phyloP scores from a whole-genome alignment of 176 grass and related monocot genomes.

The Eleusine coracana region DNA sequence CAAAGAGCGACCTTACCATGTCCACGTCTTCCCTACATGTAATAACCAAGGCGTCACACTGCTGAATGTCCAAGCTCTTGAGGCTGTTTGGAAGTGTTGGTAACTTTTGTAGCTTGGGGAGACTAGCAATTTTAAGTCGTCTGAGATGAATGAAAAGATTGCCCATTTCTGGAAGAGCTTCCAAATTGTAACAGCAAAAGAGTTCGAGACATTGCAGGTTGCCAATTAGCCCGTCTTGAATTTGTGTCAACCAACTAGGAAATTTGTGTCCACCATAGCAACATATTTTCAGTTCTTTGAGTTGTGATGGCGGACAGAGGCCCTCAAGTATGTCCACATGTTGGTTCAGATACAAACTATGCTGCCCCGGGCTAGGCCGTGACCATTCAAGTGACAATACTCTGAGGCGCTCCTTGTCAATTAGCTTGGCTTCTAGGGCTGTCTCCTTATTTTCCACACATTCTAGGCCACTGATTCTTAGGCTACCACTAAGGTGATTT shows the following conservation, averaged over 20 bases:
- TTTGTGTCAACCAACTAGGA: conserved; percentile 18
- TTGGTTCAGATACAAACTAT: background rate
- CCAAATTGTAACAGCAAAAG: background rate
- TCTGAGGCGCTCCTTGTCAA: background rate
- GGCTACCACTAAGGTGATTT: background rate
- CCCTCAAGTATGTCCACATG: conserved; percentile 3
- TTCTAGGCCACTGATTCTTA: conserved; percentile 19
- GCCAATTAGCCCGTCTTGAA: background rate
- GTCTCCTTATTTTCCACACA: background rate
- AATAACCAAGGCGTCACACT: background rate
- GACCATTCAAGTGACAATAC: conserved; percentile 10
- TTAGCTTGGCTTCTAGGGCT: conserved; percentile 12
- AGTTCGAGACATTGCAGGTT: conserved; percentile 16
- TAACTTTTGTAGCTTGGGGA: background rate
- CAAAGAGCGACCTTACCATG: conserved; percentile 4
- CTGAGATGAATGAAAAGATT: background rate
- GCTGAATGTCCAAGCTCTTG: background rate
- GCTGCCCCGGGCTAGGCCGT: background rate
- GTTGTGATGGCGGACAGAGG: background rate
- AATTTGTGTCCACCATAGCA: background rate
- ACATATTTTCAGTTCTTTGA: background rate
- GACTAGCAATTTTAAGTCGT: background rate
- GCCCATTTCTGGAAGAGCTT: background rate
- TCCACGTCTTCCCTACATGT: conserved; percentile 6
- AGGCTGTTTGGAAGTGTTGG: background rate